Evolutionary conservation across 169 alveolate genomes (phyloP), one percentile per base, ranked within the genome.

Genomic region (Babesia caballi): DNA sequence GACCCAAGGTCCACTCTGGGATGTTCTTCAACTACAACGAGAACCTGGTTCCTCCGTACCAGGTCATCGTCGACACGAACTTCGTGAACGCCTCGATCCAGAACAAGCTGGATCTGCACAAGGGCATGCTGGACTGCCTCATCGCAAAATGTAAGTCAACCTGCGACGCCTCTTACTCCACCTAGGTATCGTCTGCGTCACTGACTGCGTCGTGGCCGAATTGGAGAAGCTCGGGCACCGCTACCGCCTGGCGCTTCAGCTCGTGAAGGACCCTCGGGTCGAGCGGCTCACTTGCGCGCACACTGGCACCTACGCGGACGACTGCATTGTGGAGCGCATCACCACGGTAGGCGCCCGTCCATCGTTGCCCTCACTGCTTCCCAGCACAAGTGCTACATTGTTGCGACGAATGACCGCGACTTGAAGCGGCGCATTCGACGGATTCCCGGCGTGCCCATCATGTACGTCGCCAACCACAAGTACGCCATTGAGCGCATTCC

Each of bases 221-320:
- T 85, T 98, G 81, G 99, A 98, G 92, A 98, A 98, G 83, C 86
- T 98, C 84, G 99, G 99, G 21, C 97, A 94, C 44, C 94, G 96
- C 46, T 97, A 95, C 83, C 92, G 99, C 58, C 80, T 98, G 51
- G 99, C 99, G 15, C 85, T 98, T 40, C 95, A 93, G 47, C 72
- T 98, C 66, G 96, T 96, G n/a, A 96, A 96, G 86, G 99, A 96
- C 78, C 99, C 99, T 6, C 92, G 99, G 69, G 95, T 96, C 81
- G 91, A 89, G 63, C 92, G 98, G 61, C 93, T 96, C 35, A 91
- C 94, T 30, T 98, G 99, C 71, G 85, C 92, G 30, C 99, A 98
- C 83, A 93, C 91, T 53, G 99, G 99, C 12, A 97, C 99, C 4
- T 98, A 98, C 85, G 99, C 99, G 17, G 99, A 98, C 83, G 99